Percentiles rank a stretch among this genome's conserved stretches.
These are phyloP conservation scores for Candida orba DNA, from an alignment of 805 yeast genomes.

Conservation along the genomic window DNA sequence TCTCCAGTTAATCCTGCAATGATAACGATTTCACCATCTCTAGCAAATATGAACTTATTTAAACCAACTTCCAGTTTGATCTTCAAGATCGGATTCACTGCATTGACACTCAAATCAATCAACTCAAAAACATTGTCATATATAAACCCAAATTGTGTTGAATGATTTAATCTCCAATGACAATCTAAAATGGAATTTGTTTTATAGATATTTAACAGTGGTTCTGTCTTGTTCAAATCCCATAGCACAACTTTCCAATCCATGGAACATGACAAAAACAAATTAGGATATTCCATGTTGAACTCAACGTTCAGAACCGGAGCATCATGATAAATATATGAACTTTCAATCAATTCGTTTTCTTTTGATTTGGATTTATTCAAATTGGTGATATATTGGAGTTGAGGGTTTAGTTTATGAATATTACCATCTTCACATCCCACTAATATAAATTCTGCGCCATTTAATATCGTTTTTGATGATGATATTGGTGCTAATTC, in stretches of 20 bases:
- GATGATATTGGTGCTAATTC: constrained; percentile 25
- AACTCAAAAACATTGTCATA: constrained; percentile 24
- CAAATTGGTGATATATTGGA: constrained; percentile 13
- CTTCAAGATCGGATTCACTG: constrained; percentile 19
- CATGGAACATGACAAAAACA: constrained; percentile 24
- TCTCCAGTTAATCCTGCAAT: too few species aligned
- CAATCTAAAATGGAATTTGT: constrained; percentile 23
- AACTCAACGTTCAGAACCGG: constrained; percentile 21
- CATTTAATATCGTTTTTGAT: too few species aligned
- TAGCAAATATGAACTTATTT: constrained; percentile 13
- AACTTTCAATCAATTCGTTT: constrained; percentile 11
- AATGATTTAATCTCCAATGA: constrained; percentile 21
- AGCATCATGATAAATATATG: constrained; percentile 21
- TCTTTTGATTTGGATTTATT: constrained; percentile 1
- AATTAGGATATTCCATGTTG: constrained; percentile 10
- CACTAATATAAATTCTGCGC: constrained; percentile 2
- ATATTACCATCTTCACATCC: constrained; percentile 30
- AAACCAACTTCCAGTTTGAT: constrained; percentile 8
- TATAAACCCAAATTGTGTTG: constrained; percentile 25
- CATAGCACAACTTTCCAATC: constrained; percentile 28
- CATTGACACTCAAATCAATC: constrained; percentile 25
- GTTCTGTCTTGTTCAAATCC: constrained; percentile 16
- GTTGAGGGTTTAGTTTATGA: constrained; percentile 22
- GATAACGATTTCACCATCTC: constrained; percentile 11
- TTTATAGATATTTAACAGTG: constrained; percentile 19